Evolutionary conservation across 495 filamentous ascomycete genomes (phyloP), one percentile per base, ranked within the genome.

Genomic region (Aspergillus ellipticus): DNA sequence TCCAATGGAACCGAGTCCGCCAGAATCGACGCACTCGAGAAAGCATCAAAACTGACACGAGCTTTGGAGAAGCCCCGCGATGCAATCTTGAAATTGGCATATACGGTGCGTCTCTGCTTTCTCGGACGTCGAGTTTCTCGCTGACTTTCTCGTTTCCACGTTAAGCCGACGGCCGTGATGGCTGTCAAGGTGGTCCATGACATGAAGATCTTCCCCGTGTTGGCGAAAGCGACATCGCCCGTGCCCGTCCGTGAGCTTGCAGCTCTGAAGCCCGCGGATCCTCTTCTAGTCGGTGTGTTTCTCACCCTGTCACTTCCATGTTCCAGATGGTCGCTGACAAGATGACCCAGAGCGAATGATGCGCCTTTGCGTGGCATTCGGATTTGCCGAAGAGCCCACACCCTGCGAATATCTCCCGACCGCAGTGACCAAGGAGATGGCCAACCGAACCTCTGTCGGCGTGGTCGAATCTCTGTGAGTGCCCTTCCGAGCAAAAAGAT

Each of bases 111-210:
- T 37, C 24, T 21, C 24, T 24, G 9, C 11, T 8, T 9, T 1
- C n/a, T 7, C 3, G 2, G 3, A 39, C 6, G 11, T 13, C 9
- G 3, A 13, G 35, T n/a, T 13, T 13, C 2, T 20, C 6, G 24
- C 43, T 47, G 4, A 43, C 10, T 3, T 5, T 19, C 2, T 20
- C 35, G 17, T 11, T 13, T 21, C n/a, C 29, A 13, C n/a, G 35
- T 6, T 13, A 39, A 65, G 62, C 62, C 62, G 13, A 54, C 56
- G n/a, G 35, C 50, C 22, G 29, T 56, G 46, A 62, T 65, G 62
- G 59, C 59, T 13, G 59, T 65, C 7, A 65, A 65, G 24, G 42
- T 57, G n/a, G 62, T 56, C 6, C 53, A 56, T 53, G 56, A 65
- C 41, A 37, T 65, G 24, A 49, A 49, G 29, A 24, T 65, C 11